Evolutionary conservation across 768 basidiomycete species (phyloP).

Genomic region (Mycena rebaudengoi): DNA sequence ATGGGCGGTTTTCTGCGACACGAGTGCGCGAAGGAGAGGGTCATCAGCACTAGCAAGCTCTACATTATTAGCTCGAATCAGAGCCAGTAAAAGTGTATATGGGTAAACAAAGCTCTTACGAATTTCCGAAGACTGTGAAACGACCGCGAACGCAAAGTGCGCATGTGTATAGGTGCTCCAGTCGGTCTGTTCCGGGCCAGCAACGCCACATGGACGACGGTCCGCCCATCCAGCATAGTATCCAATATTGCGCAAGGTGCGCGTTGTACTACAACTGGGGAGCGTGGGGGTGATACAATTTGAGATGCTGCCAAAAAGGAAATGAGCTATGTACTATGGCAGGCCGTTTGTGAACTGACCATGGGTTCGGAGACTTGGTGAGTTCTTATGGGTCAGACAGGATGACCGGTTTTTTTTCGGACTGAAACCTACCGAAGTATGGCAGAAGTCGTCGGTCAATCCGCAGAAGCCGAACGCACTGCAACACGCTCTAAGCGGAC

Average conservation of each 20-base stretch:
- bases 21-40: constrained; percentile 17
- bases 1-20: constrained; percentile 11
- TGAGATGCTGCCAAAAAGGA: constrained; percentile 10
- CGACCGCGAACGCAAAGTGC: constrained; percentile 30
- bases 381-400: too few species aligned
- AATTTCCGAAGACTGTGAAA: constrained; percentile 23
- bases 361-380: too few species aligned
- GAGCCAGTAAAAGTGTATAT: neutral
- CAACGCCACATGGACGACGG: constrained; percentile 13
- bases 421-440: constrained; percentile 26
- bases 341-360: too few species aligned
- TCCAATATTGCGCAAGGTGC: constrained; percentile 24
- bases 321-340: too few species aligned
- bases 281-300: constrained; percentile 19
- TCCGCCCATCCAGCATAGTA: constrained; percentile 34
- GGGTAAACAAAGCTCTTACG: neutral
- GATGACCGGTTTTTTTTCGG: too few species aligned
- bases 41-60: constrained; percentile 19
- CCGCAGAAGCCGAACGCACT: constrained; percentile 37
- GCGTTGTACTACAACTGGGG: constrained; percentile 14
- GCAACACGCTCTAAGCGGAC: constrained; percentile 35
- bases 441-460: constrained; percentile 33
- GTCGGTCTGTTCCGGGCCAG: constrained; percentile 25
- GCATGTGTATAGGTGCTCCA: constrained; percentile 20
- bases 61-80: constrained; percentile 4